Evolutionary conservation across 257 asterid species (phyloP), one percentile per base, ranked within the genome.

Genomic region (Ilex asprella): DNA sequence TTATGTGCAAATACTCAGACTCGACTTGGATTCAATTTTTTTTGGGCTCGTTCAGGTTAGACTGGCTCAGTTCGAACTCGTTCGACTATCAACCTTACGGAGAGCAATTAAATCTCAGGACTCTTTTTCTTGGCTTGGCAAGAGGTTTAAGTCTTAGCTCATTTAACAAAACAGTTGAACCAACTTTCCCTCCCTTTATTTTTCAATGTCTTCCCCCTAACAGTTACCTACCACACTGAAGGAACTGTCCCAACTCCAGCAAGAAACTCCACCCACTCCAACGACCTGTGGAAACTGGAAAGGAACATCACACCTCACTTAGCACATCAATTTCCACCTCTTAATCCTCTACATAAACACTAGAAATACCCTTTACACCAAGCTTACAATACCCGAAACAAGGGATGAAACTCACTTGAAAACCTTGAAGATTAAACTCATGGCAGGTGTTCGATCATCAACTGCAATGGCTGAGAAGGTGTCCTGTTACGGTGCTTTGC

Each of bases 111-210:
- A 21, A 21, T 21, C 41, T 35, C 41, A 3, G 8, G 41, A 35
- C 41, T 21, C 27, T 8, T 35, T 35, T 35, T 35, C 41, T 35
- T 35, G 5, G 8, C 41, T 35, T 35, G 41, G 41, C 41, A 35
- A 35, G 41, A 35, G 8, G 41, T 35, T 21, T 21, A 21, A 21
- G 27, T 21, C 27, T 21, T 21, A 21, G 27, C 27, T 21, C 27
- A 21, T 21, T 21, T 21, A 21, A 77, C 56, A 74, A 81, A 70
- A 73, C 81, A 78, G 84, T 82, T 84, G 64, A 73, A 80, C 86
- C 66, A 75, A 74, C 83, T 71, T 70, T 63, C 62, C 74, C 66
- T 58, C 56, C 62, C 61, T 58, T 62, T 31, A 11, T 31, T 61
- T 54, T 54, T 27, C 61, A 21, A 43, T 31, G 54, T 68, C 49